These are phyloP conservation scores for Hibiscus tridactylites DNA, from an alignment of 345 rosid species.

Conservation along the genomic window DNA sequence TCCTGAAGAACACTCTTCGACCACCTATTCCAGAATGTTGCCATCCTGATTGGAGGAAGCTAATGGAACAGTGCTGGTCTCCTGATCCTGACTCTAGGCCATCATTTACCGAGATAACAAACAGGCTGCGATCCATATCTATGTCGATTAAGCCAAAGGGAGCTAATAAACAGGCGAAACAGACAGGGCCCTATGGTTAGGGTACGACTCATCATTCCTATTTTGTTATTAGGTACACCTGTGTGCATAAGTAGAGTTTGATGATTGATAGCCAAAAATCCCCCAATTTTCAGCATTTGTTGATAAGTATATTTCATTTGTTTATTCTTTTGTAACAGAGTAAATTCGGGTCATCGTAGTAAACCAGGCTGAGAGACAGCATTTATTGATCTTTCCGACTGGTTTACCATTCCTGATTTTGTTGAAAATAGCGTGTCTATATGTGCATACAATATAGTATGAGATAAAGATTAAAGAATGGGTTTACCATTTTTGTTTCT, in stretches of 20 bases:
- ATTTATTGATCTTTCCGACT: neutral
- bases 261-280: neutral
- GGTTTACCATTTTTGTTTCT: no score
- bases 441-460: neutral
- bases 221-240: constrained; percentile 1
- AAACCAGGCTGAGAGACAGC: neutral
- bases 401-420: neutral
- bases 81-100: constrained; percentile 50
- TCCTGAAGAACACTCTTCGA: constrained; percentile 54
- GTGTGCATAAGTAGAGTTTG: constrained; percentile 9
- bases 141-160: constrained; percentile 25
- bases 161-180: constrained; percentile 23
- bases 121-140: constrained; percentile 39
- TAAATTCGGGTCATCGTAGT: neutral
- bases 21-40: constrained; percentile 48
- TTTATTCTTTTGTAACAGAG: constrained; percentile 26
- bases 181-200: constrained; percentile 6
- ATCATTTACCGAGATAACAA: constrained; percentile 52
- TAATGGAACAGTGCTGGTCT: constrained; percentile 67
- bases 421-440: neutral
- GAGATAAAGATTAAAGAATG: no score
- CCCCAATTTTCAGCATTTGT: neutral
- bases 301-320: constrained; percentile 13
- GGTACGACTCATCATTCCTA: constrained; percentile 5
- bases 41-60: constrained; percentile 46